phyloP scores from a whole-genome alignment of 2,329 filamentous ascomycete genomes.

The Fusarium graminum region DNA sequence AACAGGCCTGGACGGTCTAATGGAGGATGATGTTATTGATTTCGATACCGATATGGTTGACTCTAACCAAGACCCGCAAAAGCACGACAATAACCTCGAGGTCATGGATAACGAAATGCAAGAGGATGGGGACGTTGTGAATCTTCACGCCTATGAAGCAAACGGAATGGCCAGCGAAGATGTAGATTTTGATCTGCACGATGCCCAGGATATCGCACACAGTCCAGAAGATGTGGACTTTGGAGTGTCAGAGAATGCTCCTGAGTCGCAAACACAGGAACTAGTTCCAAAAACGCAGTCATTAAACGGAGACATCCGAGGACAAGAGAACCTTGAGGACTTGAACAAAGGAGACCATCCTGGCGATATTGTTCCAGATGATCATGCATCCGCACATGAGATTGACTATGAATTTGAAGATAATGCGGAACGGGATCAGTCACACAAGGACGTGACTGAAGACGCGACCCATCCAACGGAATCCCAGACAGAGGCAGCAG shows the following conservation, averaged over 20 bases:
- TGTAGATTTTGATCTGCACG: slow-evolving; percentile 38
- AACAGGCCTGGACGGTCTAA: slow-evolving; percentile 43
- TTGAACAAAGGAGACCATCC: slow-evolving; percentile 16
- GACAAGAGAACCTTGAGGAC: slow-evolving; percentile 13
- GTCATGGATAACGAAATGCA: slow-evolving; percentile 38
- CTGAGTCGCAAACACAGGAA: slow-evolving; percentile 24
- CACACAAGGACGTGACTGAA: slow-evolving; percentile 10
- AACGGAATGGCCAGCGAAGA: slow-evolving; percentile 43
- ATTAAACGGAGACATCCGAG: slow-evolving; percentile 11
- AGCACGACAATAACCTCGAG: slow-evolving; percentile 15
- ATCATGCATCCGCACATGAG: slow-evolving; percentile 43
- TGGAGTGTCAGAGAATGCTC: slow-evolving; percentile 18
- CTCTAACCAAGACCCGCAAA: slow-evolving; percentile 28
- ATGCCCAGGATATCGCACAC: slow-evolving; percentile 23
- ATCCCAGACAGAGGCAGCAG: not conserved
- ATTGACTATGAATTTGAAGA: slow-evolving; percentile 52
- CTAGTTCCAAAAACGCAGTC: slow-evolving; percentile 18
- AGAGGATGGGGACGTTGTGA: slow-evolving; percentile 39
- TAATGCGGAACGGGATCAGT: slow-evolving; percentile 31
- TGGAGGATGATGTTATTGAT: slow-evolving; percentile 55
- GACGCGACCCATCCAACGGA: slow-evolving; percentile 22
- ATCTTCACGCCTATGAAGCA: slow-evolving; percentile 34
- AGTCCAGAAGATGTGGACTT: slow-evolving; percentile 18
- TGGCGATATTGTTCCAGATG: slow-evolving; percentile 22
- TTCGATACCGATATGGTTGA: slow-evolving; percentile 55